Conservation (phyloP, 2,329 filamentous ascomycete genomes). For the Neodidymelliopsis sp. region DNA sequence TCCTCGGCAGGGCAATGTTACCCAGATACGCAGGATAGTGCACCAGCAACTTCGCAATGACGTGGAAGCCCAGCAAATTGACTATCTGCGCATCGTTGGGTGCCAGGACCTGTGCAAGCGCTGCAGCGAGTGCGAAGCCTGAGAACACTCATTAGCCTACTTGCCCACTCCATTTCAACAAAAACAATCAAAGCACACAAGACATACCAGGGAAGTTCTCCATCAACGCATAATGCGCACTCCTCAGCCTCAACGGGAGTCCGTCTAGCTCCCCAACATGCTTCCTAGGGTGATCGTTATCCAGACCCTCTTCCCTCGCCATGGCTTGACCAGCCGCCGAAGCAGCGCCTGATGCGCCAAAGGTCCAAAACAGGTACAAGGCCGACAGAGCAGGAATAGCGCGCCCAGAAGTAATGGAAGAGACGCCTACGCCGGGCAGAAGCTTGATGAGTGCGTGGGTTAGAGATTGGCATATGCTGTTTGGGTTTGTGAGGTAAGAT, state of each 20-base stretch:
- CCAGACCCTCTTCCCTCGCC: slow-evolving; percentile 24
- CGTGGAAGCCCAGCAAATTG: slow-evolving; percentile 30
- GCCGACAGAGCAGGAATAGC: slow-evolving; percentile 32
- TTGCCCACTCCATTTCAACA: no score
- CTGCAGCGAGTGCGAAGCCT: slow-evolving; percentile 31
- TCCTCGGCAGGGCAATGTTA: slow-evolving; percentile 28
- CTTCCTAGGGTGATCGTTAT: slow-evolving; percentile 29
- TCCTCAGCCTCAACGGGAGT: slow-evolving; percentile 28
- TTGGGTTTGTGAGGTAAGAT: slow-evolving; percentile 28
- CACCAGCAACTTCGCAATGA: slow-evolving; percentile 31
- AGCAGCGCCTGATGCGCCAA: slow-evolving; percentile 29
- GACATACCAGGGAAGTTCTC: slow-evolving; percentile 33
- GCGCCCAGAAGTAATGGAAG: slow-evolving; percentile 29
- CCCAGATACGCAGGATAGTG: slow-evolving; percentile 31
- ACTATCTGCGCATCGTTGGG: slow-evolving; percentile 32
- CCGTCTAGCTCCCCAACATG: slow-evolving; percentile 22
- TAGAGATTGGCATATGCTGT: slow-evolving; percentile 29
- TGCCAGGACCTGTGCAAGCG: slow-evolving; percentile 31
- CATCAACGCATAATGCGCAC: slow-evolving; percentile 33
- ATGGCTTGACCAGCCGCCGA: slow-evolving; percentile 34
- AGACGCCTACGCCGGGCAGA: slow-evolving; percentile 27
- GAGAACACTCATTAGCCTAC: not conserved
- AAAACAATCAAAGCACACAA: not conserved
- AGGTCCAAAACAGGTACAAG: slow-evolving; percentile 34
- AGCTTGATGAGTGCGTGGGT: slow-evolving; percentile 32